A percentile compares a stretch with the other conserved stretches of the same genome.
These are phyloP conservation scores for Exobasidium cylindrosporum DNA, from an alignment of 1,284 basidiomycete genomes.

Conservation along the genomic window DNA sequence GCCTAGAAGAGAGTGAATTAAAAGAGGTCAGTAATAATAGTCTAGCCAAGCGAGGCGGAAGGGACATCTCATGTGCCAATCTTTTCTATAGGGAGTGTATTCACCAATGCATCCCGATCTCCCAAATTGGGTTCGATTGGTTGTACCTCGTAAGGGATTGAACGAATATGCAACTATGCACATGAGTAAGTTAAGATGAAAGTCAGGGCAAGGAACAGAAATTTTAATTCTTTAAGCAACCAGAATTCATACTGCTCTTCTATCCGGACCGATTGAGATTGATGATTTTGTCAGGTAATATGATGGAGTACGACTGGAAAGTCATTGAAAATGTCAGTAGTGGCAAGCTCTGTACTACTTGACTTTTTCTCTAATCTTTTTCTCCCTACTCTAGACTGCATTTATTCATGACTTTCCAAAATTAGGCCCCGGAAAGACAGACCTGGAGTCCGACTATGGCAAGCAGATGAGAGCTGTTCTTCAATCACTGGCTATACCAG, in stretches of 20 bases:
- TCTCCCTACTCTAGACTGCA: conserved; percentile 17
- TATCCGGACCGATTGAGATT: conserved; percentile 34
- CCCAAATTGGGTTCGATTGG: conserved; percentile 10
- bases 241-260: conserved; percentile 41
- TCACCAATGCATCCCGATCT: conserved; percentile 7
- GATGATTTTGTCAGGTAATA: conserved; percentile 42
- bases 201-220: neutral
- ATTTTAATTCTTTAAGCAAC: neutral
- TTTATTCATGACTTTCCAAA: conserved; percentile 50
- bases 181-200: conserved; percentile 10
- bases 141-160: conserved; percentile 13
- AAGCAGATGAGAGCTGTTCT: conserved; percentile 22
- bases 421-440: neutral
- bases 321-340: conserved; percentile 41
- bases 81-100: conserved; percentile 8
- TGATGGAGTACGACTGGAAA: conserved; percentile 48
- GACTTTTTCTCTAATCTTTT: conserved; percentile 8
- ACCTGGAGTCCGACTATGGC: neutral
- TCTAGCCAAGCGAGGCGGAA: too few relatives aligned
- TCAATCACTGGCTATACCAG: conserved; percentile 31
- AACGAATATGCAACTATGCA: conserved; percentile 25
- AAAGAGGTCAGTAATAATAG: conserved; percentile 1
- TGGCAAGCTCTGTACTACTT: neutral
- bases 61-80: too few relatives aligned
- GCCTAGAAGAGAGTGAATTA: neutral